Base-by-base conservation (phyloP, 192 early-diverging fungal species). In the Coemansia sp. region DNA sequence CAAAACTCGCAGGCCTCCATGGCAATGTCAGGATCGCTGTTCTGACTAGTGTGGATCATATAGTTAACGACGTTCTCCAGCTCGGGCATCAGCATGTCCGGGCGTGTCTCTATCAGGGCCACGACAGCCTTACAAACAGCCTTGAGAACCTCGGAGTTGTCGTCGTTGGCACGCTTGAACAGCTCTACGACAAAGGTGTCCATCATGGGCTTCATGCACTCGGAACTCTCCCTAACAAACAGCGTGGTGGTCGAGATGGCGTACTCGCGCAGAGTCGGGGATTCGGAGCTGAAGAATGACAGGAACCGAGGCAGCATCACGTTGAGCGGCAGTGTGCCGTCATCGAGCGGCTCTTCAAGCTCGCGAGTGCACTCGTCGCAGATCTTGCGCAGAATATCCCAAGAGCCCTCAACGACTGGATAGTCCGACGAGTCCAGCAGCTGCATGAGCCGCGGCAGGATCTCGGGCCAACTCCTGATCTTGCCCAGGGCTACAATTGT, bases 1-100 rank as follows among this genome's bases (percentile, higher is more conserved):
- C 97, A 99, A 80, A 99, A 99, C 83, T 99, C 98, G 77, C 94
- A 95, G 10, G 97, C 97, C 79, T 98, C 98, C 64, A 97, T 84
- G n/a, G 97, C 97, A 53, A 98, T 88, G 34, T 88, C 84, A 20
- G 91, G 86, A 64, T 97, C 93, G 63, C 67, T 71, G 67, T 92
- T 88, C 85, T 93, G 89, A n/a, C 93, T 98, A 49, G 90, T 93
- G 76, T 89, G 92, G 10, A 99, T 86, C 93, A 99, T 98, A 77
- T 96, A 99, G 73, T 92, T 88, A 56, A 98, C 92, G 30, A 98
- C 87, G 69, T 90, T 90, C 62, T 88, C 86, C 69, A 99, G 87
- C 71, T 96, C 90, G 15, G 93, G 92, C 67, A 93, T 78, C 27
- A 99, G 84, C 69, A 89, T 90, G 63, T 96, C 91, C 18, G 96